Base-by-base conservation (phyloP, 441 rosid genomes). In the Gossypium schwendimanii region DNA sequence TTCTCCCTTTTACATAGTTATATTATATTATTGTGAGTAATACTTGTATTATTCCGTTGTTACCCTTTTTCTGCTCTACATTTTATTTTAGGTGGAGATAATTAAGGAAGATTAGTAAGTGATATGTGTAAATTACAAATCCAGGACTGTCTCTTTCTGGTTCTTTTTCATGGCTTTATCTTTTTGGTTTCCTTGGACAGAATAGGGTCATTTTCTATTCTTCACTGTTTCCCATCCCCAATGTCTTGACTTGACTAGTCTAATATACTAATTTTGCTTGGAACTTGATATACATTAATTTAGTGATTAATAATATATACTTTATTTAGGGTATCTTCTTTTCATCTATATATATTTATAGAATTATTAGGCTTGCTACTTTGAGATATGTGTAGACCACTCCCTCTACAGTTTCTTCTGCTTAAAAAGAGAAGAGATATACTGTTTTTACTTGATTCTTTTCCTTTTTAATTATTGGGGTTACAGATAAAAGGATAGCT, bases 221-320 rank as follows among this genome's bases (percentile, higher is more conserved):
- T 71, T 78, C 71, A 44, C 24, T 60, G 68, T 67, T 63, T 55
- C 65, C 64, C 26, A 24, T 72, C 63, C 72, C 79, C 79, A 63
- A 76, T 45, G 74, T 77, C 75, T 75, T 49, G 54, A 55, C 60
- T 55, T 55, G 63, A 58, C 63, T 50, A 50, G 58, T 66, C 71
- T 50, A 15, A n/a, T 15, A 15, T 5, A 53, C 24, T 15, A 10
- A 24, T 50, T 50, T 68, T 68, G 59, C 44, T 67, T 50, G 59
- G 71, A 67, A 67, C 60, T 50, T 67, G 71, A 66, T 10, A 21
- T 1, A 10, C 21, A 15, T 47, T 66, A 49, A 49, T 67, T 24
- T 67, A 49, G 70, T 67, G 23, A 67, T 28, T 9, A 28, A 28
- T 3, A 15, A 53, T 28, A 65, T 67, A 15, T 66, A 47, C 41